These are phyloP conservation scores for Omphalotus guepiniiformis DNA, from an alignment of 768 basidiomycete species.

Conservation along the genomic window DNA sequence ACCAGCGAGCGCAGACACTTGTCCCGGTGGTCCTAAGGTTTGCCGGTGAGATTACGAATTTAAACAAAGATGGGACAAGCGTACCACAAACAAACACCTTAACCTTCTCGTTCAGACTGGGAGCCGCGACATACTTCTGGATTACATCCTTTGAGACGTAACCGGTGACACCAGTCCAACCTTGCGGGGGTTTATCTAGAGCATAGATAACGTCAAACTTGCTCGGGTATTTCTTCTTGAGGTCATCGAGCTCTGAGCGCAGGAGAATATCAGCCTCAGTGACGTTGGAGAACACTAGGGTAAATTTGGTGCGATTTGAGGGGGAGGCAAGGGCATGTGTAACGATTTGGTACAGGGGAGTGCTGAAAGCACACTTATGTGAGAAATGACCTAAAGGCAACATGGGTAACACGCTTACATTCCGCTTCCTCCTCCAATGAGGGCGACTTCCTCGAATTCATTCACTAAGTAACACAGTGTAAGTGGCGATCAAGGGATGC, in stretches of 20 bases:
- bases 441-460: constrained; percentile 78
- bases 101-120: constrained; percentile 67
- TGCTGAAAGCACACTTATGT: constrained; percentile 35
- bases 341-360: constrained; percentile 81
- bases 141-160: constrained; percentile 73
- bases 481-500: not conserved
- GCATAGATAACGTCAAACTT: constrained; percentile 82
- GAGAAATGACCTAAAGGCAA: too few species aligned
- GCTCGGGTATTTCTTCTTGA: constrained; percentile 64
- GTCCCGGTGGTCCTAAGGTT: constrained; percentile 69
- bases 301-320: constrained; percentile 91
- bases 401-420: constrained; percentile 55
- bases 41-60: constrained; percentile 4
- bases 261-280: constrained; percentile 89
- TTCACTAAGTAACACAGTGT: constrained; percentile 46
- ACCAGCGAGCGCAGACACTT: constrained; percentile 86
- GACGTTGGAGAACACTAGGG: constrained; percentile 86
- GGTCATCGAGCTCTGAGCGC: constrained; percentile 66
- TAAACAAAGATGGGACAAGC: constrained; percentile 18
- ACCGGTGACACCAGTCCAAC: constrained; percentile 67
- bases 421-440: constrained; percentile 93
- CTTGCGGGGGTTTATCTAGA: constrained; percentile 66
- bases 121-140: constrained; percentile 63
- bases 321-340: constrained; percentile 67
- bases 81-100: constrained; percentile 88